Base-by-base conservation (phyloP, 257 asterid species). In the Solanum bukasovii region DNA sequence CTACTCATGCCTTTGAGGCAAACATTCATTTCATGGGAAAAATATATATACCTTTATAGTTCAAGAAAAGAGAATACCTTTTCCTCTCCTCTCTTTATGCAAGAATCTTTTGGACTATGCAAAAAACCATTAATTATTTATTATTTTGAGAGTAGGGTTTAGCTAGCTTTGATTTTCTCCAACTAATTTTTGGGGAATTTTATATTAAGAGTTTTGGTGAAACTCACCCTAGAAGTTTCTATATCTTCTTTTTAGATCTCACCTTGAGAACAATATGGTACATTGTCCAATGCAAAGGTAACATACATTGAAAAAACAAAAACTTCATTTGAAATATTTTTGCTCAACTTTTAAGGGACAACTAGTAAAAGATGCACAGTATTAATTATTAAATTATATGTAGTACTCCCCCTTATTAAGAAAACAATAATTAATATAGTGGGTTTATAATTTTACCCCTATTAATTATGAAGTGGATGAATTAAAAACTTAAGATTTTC, bases 201-300 rank as follows among this genome's bases (percentile, higher is more conserved):
- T 68, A 63, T 83, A 29, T 83, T 34, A 6, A 18, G 52, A 88
- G 46, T 77, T 87, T 84, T 38, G 93, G 87, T 85, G 88, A 89
- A 27, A 83, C 88, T 90, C 87, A 91, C 83, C 89, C 89, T 33
- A 65, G 95, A 94, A 93, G 98, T 92, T 93, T 93, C 94, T 88
- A 88, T 84, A 84, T 70, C 90, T 88, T 85, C 70, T 85, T 90
- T 90, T 88, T 46, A 84, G 93, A 91, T 91, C 90, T 74, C 89
- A 56, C 95, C 97, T 92, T 90, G 94, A 92, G 90, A 92, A 89
- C 91, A 88, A 42, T 42, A 42, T 73, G 91, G 85, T 46, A 87
- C 86, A 79, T 88, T 88, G 85, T 87, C 88, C 83, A 91, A 87
- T 86, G 87, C 88, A 89, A 92, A 88, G 90, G 86, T 84, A n/a